Evolutionary conservation across 2,329 filamentous ascomycete genomes (phyloP), one percentile per base, ranked within the genome.

Genomic region (Colletotrichum sp.): DNA sequence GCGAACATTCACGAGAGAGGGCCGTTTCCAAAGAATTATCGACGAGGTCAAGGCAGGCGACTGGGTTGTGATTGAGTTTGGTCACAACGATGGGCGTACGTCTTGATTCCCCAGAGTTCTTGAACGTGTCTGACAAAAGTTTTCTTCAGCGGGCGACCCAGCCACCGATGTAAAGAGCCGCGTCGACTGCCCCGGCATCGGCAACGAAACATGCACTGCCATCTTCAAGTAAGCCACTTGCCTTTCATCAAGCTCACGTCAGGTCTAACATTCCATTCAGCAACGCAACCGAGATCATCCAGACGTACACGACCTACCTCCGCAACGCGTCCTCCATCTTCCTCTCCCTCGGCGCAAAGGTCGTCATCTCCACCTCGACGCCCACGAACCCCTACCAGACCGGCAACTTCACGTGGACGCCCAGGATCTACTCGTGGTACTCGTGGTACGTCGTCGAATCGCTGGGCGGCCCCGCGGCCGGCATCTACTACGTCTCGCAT

Each of bases 1-100:
- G 1, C 88, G 92, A 62, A 93, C 90, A 29, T 94, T 88, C 81
- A 92, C 89, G 1, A 87, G 90, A 51, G 92, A 94, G 82, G 90
- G 89, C 6, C 90, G 90, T 12, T 94, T 94, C 83, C 81, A 86
- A 15, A 85, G 84, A 0, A 88, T 94, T 61, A 87, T 88, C 63
- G 81, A 86, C 54, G 78, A 85, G 3, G 84, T 93, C 24, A 76
- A 88, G 78, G 70, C 85, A 2, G 91, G 90, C 36, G 92, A 94
- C 81, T 92, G 90, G 81, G 91, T 93, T 1, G 85, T 94, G 62
- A 93, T 94, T 67, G 92, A 94, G 77, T 93, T 94, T 78, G 92
- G 93, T 0, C 92, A 94, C 84, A 94, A 94, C 77, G 93, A 94
- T 76, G 92, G 92, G n/a, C 70, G 70, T 70, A n/a, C 5, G 70